phyloP scores from a whole-genome alignment of 352 stramenopile species.

The Pythium monospermum region DNA sequence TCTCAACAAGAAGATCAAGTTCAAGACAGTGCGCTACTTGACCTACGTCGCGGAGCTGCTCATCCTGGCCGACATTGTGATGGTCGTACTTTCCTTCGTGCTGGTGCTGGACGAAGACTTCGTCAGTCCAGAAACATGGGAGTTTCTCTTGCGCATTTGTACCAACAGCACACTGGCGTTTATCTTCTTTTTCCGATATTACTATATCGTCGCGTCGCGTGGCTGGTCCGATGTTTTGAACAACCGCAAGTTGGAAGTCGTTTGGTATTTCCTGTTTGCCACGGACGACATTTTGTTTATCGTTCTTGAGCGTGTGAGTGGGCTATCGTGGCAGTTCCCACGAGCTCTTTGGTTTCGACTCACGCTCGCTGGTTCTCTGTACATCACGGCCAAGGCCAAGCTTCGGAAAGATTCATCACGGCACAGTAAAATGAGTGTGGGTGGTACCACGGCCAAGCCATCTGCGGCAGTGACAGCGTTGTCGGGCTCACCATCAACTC shows the following conservation, averaged over 20 bases:
- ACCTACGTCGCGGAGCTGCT: constrained; percentile 20
- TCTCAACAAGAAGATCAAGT: constrained; percentile 20
- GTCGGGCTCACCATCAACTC: too few relatives aligned
- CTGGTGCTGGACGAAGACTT: neutral
- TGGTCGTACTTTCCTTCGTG: too few relatives aligned
- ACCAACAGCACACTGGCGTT: constrained; percentile 23
- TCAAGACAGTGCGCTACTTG: constrained; percentile 23
- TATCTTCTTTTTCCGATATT: constrained; percentile 38
- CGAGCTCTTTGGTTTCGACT: constrained; percentile 13
- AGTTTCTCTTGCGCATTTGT: constrained; percentile 11
- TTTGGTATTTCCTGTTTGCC: constrained; percentile 29
- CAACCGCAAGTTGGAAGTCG: constrained; percentile 24
- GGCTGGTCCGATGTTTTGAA: constrained; percentile 21
- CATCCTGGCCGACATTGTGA: too few relatives aligned
- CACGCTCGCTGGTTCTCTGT: too few relatives aligned
- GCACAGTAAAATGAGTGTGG: too few relatives aligned
- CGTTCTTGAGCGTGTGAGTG: constrained; percentile 6
- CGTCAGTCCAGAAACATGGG: neutral
- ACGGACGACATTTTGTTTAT: constrained; percentile 17
- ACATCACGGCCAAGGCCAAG: too few relatives aligned
- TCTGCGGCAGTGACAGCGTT: too few relatives aligned
- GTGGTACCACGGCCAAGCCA: too few relatives aligned
- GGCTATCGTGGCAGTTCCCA: constrained; percentile 11
- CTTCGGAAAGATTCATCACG: too few relatives aligned
- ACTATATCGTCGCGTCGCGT: constrained; percentile 25